These are phyloP conservation scores for Aspergillus hiratsukae DNA, from an alignment of 2,329 filamentous ascomycete species.

Conservation along the genomic window DNA sequence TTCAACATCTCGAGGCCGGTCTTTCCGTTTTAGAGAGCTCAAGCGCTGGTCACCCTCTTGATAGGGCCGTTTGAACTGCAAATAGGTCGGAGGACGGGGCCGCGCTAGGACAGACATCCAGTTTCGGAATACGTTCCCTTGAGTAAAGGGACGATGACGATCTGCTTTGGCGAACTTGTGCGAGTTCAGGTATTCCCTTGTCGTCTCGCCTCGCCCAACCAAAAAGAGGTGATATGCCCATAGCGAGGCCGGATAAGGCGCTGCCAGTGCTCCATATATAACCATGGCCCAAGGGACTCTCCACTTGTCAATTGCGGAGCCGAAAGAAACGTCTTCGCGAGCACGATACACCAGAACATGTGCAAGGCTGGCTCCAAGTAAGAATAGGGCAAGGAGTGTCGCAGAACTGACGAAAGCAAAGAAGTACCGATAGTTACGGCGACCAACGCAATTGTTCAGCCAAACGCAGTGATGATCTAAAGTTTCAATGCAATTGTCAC, in stretches of 20 bases:
- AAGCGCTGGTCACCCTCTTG: slow-evolving; percentile 80
- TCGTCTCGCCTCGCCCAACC: slow-evolving; percentile 87
- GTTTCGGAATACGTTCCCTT: slow-evolving; percentile 70
- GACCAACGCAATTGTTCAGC: slow-evolving; percentile 97
- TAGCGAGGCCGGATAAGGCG: slow-evolving; percentile 76
- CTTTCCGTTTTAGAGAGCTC: slow-evolving; percentile 54
- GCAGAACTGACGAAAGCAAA: slow-evolving; percentile 81
- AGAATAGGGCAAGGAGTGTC: slow-evolving; percentile 70
- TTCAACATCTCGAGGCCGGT: slow-evolving; percentile 45
- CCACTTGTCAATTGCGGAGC: slow-evolving; percentile 63
- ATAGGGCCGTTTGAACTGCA: slow-evolving; percentile 76
- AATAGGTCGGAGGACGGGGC: slow-evolving; percentile 81
- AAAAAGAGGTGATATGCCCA: slow-evolving; percentile 89
- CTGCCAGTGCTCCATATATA: slow-evolving; percentile 70
- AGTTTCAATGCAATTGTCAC: slow-evolving; percentile 95
- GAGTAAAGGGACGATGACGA: slow-evolving; percentile 83
- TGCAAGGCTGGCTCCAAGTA: slow-evolving; percentile 71
- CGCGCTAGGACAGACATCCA: slow-evolving; percentile 76
- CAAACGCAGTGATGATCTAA: slow-evolving; percentile 98
- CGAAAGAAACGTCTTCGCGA: slow-evolving; percentile 62
- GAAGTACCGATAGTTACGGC: slow-evolving; percentile 97
- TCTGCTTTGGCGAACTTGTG: slow-evolving; percentile 93
- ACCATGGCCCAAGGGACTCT: slow-evolving; percentile 83
- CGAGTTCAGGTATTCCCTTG: slow-evolving; percentile 89
- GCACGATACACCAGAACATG: slow-evolving; percentile 72